These are phyloP conservation scores for Geoglossum cookeanum DNA, from an alignment of 2,329 filamentous ascomycete genomes.

Conservation along the genomic window DNA sequence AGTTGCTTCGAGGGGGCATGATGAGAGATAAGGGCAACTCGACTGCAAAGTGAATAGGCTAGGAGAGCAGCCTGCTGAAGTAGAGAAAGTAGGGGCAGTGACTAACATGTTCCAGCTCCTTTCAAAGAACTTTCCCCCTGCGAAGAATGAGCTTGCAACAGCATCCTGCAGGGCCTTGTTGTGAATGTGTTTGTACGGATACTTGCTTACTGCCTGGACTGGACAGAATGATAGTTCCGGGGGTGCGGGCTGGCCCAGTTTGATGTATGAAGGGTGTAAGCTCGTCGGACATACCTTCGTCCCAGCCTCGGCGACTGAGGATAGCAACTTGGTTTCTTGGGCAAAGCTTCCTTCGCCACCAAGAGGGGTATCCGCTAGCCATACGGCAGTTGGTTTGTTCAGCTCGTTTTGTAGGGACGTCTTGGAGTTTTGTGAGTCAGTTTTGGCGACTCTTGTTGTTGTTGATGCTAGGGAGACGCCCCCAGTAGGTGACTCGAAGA, in stretches of 20 bases:
- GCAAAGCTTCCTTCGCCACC: neutral
- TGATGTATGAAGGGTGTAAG: neutral
- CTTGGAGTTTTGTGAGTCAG: neutral
- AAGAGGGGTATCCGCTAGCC: neutral
- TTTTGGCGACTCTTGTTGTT: neutral
- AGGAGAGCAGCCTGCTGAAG: conserved; percentile 1
- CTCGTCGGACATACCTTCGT: neutral
- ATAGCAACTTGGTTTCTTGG: neutral
- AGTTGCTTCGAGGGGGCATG: neutral
- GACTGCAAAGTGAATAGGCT: neutral
- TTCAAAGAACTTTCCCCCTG: conserved; percentile 20
- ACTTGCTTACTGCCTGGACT: conserved; percentile 20
- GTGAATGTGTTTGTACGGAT: conserved; percentile 24
- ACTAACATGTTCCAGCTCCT: conserved; percentile 62
- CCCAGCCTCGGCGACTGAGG: neutral
- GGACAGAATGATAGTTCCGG: conserved; percentile 18
- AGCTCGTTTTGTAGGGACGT: neutral
- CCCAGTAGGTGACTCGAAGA: neutral
- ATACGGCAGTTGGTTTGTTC: neutral
- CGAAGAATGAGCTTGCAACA: conserved; percentile 21
- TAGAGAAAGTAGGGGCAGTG: neutral
- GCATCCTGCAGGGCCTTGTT: conserved; percentile 17
- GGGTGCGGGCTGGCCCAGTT: conserved; percentile 8
- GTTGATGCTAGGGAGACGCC: neutral
- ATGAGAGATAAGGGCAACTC: neutral